Conservation (phyloP, 2,329 filamentous ascomycete species). For the Capronia coronata region DNA sequence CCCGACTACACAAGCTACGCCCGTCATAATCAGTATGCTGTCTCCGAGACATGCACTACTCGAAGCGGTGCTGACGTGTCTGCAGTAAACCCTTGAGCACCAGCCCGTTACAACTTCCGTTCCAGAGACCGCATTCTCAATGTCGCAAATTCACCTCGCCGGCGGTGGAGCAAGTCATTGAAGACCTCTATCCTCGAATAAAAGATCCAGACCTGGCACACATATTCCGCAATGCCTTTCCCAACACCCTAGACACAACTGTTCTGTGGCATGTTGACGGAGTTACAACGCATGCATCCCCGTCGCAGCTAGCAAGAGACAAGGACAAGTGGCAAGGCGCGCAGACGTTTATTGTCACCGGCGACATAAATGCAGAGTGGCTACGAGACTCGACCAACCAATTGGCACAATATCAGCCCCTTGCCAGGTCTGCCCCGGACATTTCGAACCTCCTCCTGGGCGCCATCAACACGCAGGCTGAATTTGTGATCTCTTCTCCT, state of each 20-base stretch:
- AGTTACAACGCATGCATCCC: slow-evolving; percentile 33
- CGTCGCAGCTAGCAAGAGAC: slow-evolving; percentile 41
- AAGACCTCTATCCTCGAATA: slow-evolving; percentile 71
- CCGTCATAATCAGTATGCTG: slow-evolving; percentile 22
- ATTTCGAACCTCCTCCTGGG: slow-evolving; percentile 78
- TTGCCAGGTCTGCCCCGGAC: slow-evolving; percentile 72
- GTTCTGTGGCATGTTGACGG: slow-evolving; percentile 77
- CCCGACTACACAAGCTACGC: slow-evolving; percentile 32
- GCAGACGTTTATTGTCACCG: slow-evolving; percentile 89
- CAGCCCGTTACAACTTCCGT: slow-evolving; percentile 74
- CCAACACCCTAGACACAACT: slow-evolving; percentile 84
- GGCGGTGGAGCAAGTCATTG: slow-evolving; percentile 80
- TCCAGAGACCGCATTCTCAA: slow-evolving; percentile 69
- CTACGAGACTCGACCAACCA: slow-evolving; percentile 87
- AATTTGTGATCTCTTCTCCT: slow-evolving; percentile 88
- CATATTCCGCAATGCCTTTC: slow-evolving; percentile 91
- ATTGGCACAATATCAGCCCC: slow-evolving; percentile 75
- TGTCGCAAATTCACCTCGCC: slow-evolving; percentile 88
- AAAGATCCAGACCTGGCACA: slow-evolving; percentile 80
- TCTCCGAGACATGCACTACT: background rate
- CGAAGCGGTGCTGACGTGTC: slow-evolving; percentile 5
- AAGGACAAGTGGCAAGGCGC: slow-evolving; percentile 69
- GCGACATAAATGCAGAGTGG: slow-evolving; percentile 91
- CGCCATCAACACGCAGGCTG: slow-evolving; percentile 91
- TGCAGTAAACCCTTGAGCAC: slow-evolving; percentile 68